phyloP scores from a whole-genome alignment of 148 eudicot species.

The Rhododendron williamsianum region DNA sequence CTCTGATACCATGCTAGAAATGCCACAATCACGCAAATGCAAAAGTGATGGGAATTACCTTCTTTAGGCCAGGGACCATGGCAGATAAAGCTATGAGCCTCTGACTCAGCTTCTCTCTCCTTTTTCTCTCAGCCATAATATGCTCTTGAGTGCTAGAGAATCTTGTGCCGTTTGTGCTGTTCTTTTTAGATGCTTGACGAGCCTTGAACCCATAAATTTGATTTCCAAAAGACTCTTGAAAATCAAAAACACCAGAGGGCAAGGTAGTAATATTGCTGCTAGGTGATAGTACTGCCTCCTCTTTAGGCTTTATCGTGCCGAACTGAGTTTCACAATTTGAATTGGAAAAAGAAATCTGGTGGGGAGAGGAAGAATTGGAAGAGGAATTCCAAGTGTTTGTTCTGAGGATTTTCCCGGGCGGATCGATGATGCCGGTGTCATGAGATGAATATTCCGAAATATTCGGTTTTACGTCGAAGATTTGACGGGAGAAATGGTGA shows the following conservation, averaged over 20 bases:
- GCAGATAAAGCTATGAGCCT: conserved; percentile 56
- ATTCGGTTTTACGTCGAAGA: conserved; percentile 18
- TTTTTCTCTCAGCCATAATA: conserved; percentile 56
- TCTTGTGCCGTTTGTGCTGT: conserved; percentile 9
- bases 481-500: conserved; percentile 21
- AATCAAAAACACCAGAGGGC: conserved; percentile 18
- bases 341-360: conserved; percentile 25
- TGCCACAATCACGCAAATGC: not conserved
- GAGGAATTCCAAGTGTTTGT: conserved; percentile 15
- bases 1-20: not conserved
- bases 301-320: conserved; percentile 28
- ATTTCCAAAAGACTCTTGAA: conserved; percentile 22
- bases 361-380: conserved; percentile 6
- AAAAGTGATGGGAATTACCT: conserved; percentile 30
- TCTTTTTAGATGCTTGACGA: conserved; percentile 27
- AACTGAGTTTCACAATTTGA: conserved; percentile 23
- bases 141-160: conserved; percentile 45
- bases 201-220: conserved; percentile 22
- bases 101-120: conserved; percentile 54
- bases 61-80: conserved; percentile 61
- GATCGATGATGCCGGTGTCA: not conserved
- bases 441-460: conserved; percentile 15
- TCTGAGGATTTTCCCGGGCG: conserved; percentile 28
- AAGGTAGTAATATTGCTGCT: conserved; percentile 7
- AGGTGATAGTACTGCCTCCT: conserved; percentile 24